Base-by-base conservation (phyloP, 1,284 basidiomycete species). In the Melampsora larici-populina region DNA sequence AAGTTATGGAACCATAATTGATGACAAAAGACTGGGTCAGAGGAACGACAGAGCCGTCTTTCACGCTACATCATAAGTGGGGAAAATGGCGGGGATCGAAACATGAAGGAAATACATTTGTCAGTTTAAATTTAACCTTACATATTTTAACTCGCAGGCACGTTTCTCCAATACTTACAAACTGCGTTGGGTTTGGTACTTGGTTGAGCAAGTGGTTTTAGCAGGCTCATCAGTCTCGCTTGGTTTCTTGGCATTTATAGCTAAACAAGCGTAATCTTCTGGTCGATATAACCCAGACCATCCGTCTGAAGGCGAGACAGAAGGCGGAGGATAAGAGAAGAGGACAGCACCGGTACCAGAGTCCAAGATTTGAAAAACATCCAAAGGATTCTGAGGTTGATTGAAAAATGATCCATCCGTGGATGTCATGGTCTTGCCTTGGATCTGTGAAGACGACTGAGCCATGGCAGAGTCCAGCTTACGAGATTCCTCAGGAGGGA, bases 181-280 rank as follows among this genome's bases (percentile, higher is more conserved):
- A 9, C 9, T 36, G 36, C 36, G 36, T 36, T 36, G 36, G 9
- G 36, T 36, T 36, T 36, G 36, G 36, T 36, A 36, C 36, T 36
- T 36, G 36, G 36, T 36, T 3, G 36, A 36, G 36, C 36, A 36
- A 36, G 36, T 36, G 36, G 36, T 36, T 9, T 36, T 36, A 36
- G 36, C 36, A 36, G 36, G 36, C 36, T 36, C 36, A 36, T 36
- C 36, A 36, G 36, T 36, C 36, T 36, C 36, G 9, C 36, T 36
- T 3, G 7, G 55, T 64, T 48, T 24, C 21, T 64, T 73, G 11
- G 71, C 63, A 49, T 73, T 60, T 62, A 73, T 73, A 11, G 71
- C 71, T 64, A 73, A 26, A 24, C 51, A 64, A 17, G 71, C 71
- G 65, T 73, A 73, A 48, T 73, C 71, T 46, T 73, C 62, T 21